Evolutionary conservation across 441 rosid genomes (phyloP), one percentile per base, ranked within the genome.

Genomic region (Euphorbia corollata): DNA sequence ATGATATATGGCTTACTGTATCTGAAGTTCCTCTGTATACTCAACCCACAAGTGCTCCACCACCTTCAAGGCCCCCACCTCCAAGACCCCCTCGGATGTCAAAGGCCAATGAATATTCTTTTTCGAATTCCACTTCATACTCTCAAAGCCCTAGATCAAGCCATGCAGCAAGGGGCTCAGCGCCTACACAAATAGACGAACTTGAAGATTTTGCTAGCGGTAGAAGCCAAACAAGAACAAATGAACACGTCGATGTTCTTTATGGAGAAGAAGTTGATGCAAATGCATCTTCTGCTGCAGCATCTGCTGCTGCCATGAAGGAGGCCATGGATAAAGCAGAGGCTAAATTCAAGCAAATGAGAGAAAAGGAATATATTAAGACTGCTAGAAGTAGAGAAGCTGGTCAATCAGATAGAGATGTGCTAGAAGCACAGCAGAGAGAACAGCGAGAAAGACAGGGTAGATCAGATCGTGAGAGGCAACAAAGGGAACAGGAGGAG

Each of bases 251-350:
- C 51, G 84, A 88, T 3, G 74, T 71, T 70, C 68, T 80, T 65
- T 76, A 79, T 65, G 73, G 75, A 72, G 91, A 86, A 32, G 95
- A 85, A 72, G 64, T 75, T 47, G 92, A 82, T 13, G 70, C 79
- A 61, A 73, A 70, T 64, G 82, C 88, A 34, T 80, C 72, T 72
- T 85, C 90, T 63, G 88, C 87, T 61, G 90, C 88, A 64, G 77
- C 77, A 67, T 87, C 96, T 70, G 88, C 94, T 72, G 98, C 96
- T 48, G 96, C 95, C 55, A 87, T 86, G 91, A 91, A 91, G 79
- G 93, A 84, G 73, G 96, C 99, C 64, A 87, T 93, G 97, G 97
- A 91, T 73, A 91, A 84, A 84, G 99, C 97, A 51, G 90, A 91
- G 81, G 92, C 90, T 11, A 89, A 91, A 81, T 85, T 93, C 79